Evolutionary conservation across 352 stramenopile species (phyloP), one percentile per base, ranked within the genome.

Genomic region (Halophytophthora polymorphica): DNA sequence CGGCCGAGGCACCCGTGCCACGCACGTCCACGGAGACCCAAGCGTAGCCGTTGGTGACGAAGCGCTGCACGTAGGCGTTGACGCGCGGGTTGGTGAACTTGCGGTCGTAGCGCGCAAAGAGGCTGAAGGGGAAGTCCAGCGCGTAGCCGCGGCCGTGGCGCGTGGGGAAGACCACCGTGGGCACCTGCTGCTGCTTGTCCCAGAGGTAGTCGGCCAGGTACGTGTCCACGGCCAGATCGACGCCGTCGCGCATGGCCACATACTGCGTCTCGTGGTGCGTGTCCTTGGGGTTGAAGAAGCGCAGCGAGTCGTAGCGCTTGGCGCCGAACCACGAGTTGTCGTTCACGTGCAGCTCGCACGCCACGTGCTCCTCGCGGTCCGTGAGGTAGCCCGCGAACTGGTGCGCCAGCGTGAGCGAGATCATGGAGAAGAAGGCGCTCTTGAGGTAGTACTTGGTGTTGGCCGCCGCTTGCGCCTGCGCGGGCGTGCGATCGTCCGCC

Each of bases 31-130:
- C 83, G 19, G 67, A 72, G 44, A 93, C 68, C 79, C 80, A 93
- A 0, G 74, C 83, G 56, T 88, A 93, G 23, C 79, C 80, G 40
- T 76, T 88, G 14, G 73, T 77, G 41, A 86, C 60, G 53, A 93
- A 87, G 12, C 77, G 69, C 38, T 86, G 63, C 40, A 88, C 67
- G 61, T 93, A 93, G 23, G 71, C 66, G 58, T 71, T 86, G 31
- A 83, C 87, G 18, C 83, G 79, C 23, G 83, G 83, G 60, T 87
- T 88, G n/a, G 78, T 90, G 56, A 90, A 90, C 58, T 81, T 80
- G 48, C 73, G 72, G 31, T 78, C 54, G 56, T 86, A 88, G 31
- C 68, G 63, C 37, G 77, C 65, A 38, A 90, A 86, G 15, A 86
- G 33, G 61, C 70, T 85, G 60, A 93, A 88, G 17, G 82, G 83